Evolutionary conservation across 371 early-diverging fungal species (phyloP).

Genomic region (Actinomortierella wolfii): DNA sequence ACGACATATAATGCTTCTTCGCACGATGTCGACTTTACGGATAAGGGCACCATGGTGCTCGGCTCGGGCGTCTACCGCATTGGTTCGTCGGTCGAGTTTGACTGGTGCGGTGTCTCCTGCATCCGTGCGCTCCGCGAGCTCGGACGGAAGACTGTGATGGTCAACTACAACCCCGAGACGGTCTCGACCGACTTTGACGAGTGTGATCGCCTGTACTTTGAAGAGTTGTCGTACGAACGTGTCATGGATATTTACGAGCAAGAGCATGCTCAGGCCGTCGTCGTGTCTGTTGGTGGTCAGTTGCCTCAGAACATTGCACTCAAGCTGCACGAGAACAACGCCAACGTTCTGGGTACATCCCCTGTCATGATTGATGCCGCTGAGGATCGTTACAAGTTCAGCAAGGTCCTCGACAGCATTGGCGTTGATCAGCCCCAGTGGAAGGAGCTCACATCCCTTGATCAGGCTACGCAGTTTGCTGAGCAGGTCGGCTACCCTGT

Average conservation of each 20-base stretch:
- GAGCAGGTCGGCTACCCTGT: conserved; percentile 91
- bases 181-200: conserved; percentile 97
- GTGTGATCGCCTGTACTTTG: conserved; percentile 94
- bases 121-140: conserved; percentile 80
- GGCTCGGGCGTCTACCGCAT: conserved; percentile 97
- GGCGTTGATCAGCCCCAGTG: conserved; percentile 94
- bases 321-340: conserved; percentile 65
- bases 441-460: conserved; percentile 86
- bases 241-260: conserved; percentile 92
- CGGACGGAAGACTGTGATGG: conserved; percentile 89
- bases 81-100: conserved; percentile 93
- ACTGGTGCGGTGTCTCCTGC: conserved; percentile 90
- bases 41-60: conserved; percentile 90
- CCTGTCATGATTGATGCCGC: conserved; percentile 91
- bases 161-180: conserved; percentile 98
- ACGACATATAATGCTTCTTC: conserved; percentile 89
- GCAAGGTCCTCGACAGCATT: conserved; percentile 83
- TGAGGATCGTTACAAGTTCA: conserved; percentile 94
- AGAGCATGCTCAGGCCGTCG: conserved; percentile 80
- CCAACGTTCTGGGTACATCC: conserved; percentile 88
- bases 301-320: conserved; percentile 94
- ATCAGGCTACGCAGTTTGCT: conserved; percentile 82
- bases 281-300: conserved; percentile 92
- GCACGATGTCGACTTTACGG: conserved; percentile 84
- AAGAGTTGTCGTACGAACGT: conserved; percentile 88